Conservation (phyloP, 2,329 filamentous ascomycete genomes). For the Trichoderma koningii region DNA sequence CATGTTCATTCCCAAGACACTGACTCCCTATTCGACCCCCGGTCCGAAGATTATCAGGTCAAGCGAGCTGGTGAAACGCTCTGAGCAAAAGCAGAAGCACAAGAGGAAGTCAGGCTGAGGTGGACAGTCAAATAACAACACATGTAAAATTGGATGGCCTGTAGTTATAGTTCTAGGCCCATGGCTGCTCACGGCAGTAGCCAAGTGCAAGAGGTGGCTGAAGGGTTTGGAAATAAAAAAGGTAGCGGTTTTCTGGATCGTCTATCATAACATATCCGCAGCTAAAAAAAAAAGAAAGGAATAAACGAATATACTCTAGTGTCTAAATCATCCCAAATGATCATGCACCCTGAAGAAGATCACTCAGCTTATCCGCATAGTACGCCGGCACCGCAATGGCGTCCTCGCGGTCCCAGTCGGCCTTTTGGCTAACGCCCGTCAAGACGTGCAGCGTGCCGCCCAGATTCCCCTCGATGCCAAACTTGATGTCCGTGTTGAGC, state of each 20-base stretch:
- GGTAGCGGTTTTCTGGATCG: neutral
- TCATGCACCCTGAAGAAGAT: constrained; percentile 54
- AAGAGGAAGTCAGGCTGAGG: constrained; percentile 44
- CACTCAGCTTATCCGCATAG: constrained; percentile 82
- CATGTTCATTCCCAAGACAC: constrained; percentile 71
- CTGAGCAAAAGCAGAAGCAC: constrained; percentile 43
- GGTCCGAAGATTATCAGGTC: constrained; percentile 52
- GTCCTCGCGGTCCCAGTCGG: constrained; percentile 73
- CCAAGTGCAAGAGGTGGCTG: neutral
- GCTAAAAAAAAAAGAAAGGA: constrained; percentile 22
- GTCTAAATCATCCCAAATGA: constrained; percentile 25
- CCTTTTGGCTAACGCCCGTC: constrained; percentile 85
- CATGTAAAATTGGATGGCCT: neutral
- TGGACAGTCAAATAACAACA: neutral
- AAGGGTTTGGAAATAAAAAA: too few relatives aligned
- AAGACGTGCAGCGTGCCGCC: constrained; percentile 90
- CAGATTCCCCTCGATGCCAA: constrained; percentile 86
- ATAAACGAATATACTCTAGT: constrained; percentile 13
- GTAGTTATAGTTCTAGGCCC: too few relatives aligned
- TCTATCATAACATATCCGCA: constrained; percentile 13
- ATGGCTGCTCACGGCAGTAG: too few relatives aligned
- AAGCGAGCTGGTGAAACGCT: constrained; percentile 52
- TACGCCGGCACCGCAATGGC: constrained; percentile 72
- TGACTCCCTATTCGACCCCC: constrained; percentile 48
- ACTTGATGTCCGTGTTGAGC: constrained; percentile 92